Evolutionary conservation across 768 basidiomycete species (phyloP), one percentile per base, ranked within the genome.

Genomic region (Boletus tomentosulus): DNA sequence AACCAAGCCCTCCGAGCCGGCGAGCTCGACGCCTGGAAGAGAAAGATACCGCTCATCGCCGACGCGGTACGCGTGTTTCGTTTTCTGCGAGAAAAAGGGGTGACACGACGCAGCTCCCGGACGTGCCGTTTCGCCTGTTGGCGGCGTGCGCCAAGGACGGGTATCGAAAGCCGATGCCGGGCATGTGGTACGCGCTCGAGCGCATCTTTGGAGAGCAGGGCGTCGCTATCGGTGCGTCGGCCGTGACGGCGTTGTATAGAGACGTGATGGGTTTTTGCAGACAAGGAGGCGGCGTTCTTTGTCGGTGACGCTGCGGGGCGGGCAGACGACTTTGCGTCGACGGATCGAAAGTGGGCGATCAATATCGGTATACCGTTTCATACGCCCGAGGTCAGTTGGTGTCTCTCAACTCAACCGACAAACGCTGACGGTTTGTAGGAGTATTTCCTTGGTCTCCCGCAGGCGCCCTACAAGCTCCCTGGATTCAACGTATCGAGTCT

Each of bases 261-360:
- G 51, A 37, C 12, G 4, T 30, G 38, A 43, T 13, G n/a, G 3
- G 30, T n/a, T 39, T 31, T 39, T 31, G 12, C 62, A 94, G 92
- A 95, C 66, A 78, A 82, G 58, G 53, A 63, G 0, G 41, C 73
- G 1, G 86, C 89, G 0, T 89, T 89, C 61, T 95, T 87, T 60
- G 86, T 96, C 1, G 94, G 94, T 3, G 94, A 97, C 61, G 92
- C 92, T 2, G 94, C 92, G 11, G 94, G 93, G 11, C 82, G 94
- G 43, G 71, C 76, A 43, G 69, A 71, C 27, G 94, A 97, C 71
- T 90, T 89, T 65, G 80, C 87, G 7, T 83, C 85, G 55, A 88
- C 87, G 0, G 94, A 97, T 68, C 78, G 87, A 42, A 92, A 95
- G 70, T 91, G 86, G 77, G 92, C 94, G 0, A 66, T 84, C 3